Percentiles rank a stretch among this genome's conserved stretches.
phyloP scores from a whole-genome alignment of 129 eudicot genomes.

The Centella asiatica region DNA sequence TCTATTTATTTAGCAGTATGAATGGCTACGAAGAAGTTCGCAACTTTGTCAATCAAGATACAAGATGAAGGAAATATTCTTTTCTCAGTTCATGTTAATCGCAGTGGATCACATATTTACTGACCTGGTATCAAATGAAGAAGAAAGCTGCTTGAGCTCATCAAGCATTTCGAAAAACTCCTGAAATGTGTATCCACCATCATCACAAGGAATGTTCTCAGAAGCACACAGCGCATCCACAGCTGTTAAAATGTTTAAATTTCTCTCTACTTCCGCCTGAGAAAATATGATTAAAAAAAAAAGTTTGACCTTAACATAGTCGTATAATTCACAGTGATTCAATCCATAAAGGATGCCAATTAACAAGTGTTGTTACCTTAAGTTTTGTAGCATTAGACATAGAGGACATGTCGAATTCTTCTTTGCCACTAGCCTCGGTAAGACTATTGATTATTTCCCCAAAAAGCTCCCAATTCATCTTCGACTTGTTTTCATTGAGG shows the following conservation, averaged over 20 bases:
- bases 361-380: constrained; percentile 37
- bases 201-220: constrained; percentile 11
- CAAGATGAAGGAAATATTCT: constrained; percentile 18
- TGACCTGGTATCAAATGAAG: constrained; percentile 33
- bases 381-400: constrained; percentile 14
- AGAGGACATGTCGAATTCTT: neutral
- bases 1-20: too few species aligned
- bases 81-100: neutral
- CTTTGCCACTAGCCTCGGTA: constrained; percentile 10
- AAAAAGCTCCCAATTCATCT: constrained; percentile 16
- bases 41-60: neutral
- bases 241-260: constrained; percentile 10
- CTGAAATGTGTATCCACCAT: constrained; percentile 1
- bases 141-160: constrained; percentile 28
- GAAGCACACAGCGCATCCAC: constrained; percentile 16
- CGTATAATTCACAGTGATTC: neutral
- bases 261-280: constrained; percentile 29
- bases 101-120: neutral
- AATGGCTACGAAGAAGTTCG: too few species aligned
- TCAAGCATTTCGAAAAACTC: constrained; percentile 13
- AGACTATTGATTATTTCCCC: constrained; percentile 20
- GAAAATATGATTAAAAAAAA: neutral
- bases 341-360: neutral
- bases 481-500: constrained; percentile 9
- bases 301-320: neutral